Conservation (phyloP, 208 protist species). For the Herpetomonas samuelpessoai region DNA sequence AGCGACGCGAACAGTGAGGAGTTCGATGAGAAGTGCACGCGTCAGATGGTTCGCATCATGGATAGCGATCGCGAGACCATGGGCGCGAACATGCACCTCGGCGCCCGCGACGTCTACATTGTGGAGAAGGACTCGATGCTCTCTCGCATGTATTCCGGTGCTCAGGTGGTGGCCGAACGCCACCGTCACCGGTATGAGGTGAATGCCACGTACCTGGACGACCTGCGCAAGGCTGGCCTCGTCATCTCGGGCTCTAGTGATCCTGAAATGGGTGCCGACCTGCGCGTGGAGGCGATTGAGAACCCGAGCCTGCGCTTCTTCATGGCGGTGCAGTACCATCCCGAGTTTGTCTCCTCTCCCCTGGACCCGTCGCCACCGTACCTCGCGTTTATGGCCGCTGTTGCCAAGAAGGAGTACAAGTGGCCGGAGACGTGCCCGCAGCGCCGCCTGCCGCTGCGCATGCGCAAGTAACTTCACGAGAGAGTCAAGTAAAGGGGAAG, state of each 20-base stretch:
- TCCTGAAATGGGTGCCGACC: conserved; percentile 81
- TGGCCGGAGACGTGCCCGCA: conserved; percentile 48
- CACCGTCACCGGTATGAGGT: conserved; percentile 99
- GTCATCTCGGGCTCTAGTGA: conserved; percentile 89
- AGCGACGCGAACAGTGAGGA: conserved; percentile 94
- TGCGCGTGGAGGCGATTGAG: conserved; percentile 91
- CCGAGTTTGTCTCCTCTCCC: conserved; percentile 97
- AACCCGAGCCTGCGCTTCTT: conserved; percentile 84
- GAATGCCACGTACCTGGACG: conserved; percentile 91
- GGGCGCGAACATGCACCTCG: conserved; percentile 99
- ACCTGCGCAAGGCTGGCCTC: conserved; percentile 90
- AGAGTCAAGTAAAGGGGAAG: background rate
- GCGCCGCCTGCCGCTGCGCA: conserved; percentile 33
- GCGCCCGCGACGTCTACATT: conserved; percentile 86
- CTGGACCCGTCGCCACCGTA: conserved; percentile 96
- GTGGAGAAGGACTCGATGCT: conserved; percentile 62
- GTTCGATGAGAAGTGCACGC: conserved; percentile 81
- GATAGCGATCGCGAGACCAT: conserved; percentile 93
- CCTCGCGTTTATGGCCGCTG: conserved; percentile 94
- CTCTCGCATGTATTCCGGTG: conserved; percentile 83
- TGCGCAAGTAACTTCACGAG: background rate
- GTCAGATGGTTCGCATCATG: conserved; percentile 98
- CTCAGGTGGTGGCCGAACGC: conserved; percentile 89
- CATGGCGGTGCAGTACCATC: conserved; percentile 98
- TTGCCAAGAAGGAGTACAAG: conserved; percentile 53